A percentile compares a stretch with the other conserved stretches of the same genome.
Conservation (phyloP, 2,329 filamentous ascomycete species). For the Chaetomium sp. region DNA sequence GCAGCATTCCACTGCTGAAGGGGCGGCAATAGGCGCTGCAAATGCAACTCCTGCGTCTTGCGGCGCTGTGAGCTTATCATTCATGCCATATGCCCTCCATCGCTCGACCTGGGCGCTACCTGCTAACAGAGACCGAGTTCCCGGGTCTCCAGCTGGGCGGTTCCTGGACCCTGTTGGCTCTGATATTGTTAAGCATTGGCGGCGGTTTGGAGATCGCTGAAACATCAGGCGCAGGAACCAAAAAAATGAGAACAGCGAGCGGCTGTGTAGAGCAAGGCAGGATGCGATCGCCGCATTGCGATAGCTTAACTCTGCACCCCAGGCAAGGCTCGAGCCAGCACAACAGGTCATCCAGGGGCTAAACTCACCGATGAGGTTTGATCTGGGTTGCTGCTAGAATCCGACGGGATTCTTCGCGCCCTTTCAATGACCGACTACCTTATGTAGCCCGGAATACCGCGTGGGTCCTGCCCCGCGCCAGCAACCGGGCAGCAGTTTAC, state of each 20-base stretch:
- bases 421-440: not conserved
- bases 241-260: not conserved
- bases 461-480: not conserved
- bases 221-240: constrained; percentile 7
- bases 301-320: not conserved
- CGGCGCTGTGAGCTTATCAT: constrained; percentile 22
- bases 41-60: not conserved
- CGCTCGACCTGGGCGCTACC: constrained; percentile 25
- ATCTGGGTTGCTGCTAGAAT: not conserved
- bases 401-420: not conserved
- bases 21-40: constrained; percentile 4
- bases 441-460: not conserved
- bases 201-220: constrained; percentile 23
- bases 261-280: constrained; percentile 15
- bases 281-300: not conserved
- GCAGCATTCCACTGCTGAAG: not conserved
- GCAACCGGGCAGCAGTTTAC: not conserved
- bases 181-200: not conserved
- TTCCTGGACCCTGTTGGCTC: not conserved
- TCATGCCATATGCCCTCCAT: constrained; percentile 33
- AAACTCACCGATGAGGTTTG: not conserved
- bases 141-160: not conserved
- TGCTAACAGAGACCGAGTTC: constrained; percentile 12
- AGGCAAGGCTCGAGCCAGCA: not conserved
- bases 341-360: not conserved